Percentiles rank a stretch among this genome's conserved stretches.
These are phyloP conservation scores for Trichopus zeylanicus DNA, from an alignment of 116 monocot species.

Conservation along the genomic window DNA sequence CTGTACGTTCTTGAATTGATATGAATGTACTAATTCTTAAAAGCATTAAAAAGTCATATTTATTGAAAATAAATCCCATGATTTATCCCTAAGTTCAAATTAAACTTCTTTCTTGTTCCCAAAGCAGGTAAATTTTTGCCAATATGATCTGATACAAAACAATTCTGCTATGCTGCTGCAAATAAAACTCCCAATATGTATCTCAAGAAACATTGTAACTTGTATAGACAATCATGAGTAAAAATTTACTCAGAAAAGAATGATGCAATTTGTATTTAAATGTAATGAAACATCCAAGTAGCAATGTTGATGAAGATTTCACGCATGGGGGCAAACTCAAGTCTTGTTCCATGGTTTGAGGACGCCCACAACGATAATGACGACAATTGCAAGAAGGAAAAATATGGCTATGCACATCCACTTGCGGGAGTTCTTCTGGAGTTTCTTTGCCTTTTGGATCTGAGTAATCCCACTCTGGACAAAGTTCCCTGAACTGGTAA, in stretches of 20 bases:
- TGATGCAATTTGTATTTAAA: background rate
- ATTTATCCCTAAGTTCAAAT: too few species aligned
- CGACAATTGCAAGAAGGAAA: constrained; percentile 13
- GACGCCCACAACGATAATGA: constrained; percentile 13
- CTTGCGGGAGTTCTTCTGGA: constrained; percentile 27
- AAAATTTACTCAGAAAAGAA: background rate
- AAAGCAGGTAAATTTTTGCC: too few species aligned
- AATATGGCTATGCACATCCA: constrained; percentile 27
- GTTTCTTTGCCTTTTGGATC: constrained; percentile 19
- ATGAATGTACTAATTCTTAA: too few species aligned
- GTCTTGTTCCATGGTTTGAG: constrained; percentile 19
- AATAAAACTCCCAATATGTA: too few species aligned
- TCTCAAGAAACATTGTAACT: background rate
- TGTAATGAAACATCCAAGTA: background rate
- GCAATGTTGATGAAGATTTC: background rate
- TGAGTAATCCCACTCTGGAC: constrained; percentile 21
- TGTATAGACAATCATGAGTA: background rate
- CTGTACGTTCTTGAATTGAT: too few species aligned
- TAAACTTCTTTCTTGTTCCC: too few species aligned
- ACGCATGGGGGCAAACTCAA: too few species aligned
- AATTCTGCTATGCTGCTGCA: too few species aligned
- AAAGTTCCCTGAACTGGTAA: constrained; percentile 16
- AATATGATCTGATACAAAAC: too few species aligned
- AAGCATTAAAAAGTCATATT: too few species aligned
- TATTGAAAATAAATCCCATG: too few species aligned